Evolutionary conservation across 805 yeast genomes (phyloP), one percentile per base, ranked within the genome.

Genomic region (Candida gorgasii): DNA sequence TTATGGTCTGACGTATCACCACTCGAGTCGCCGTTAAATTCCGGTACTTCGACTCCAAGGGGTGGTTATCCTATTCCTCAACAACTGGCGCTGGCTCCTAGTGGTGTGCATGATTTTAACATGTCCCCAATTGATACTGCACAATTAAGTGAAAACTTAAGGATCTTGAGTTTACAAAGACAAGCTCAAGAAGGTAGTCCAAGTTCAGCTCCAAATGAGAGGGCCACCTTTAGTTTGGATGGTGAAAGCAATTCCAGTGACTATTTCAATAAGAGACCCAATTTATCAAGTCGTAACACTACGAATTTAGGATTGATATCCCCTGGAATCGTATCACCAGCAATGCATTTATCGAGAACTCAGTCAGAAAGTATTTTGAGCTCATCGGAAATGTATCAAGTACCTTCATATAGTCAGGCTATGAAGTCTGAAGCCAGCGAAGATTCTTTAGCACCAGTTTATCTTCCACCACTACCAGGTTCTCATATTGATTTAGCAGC

Each of bases 401-500:
- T 92, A 5, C 98, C 98, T 0, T 81, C 96, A 0, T 92, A 92
- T 62, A 76, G 75, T 6, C 82, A 86, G 23, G 97, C 98, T 0
- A 63, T 89, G 60, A 78, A 76, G 53, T 62, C 78, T 2, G 59
- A 58, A 8, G 40, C 40, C 3, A 62, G 73, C 8, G 75, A 68
- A 3, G 75, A 69, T 15, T 79, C 76, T 40, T 63, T 84, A 18
- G 82, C 96, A 1, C 97, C 97, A 0, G 75, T 77, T 2, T 89
- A 89, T 59, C 73, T 68, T 47, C 82, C 80, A 5, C 78, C 79
- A 3, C 51, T 63, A 12, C 71, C 70, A 3, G 73, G 72, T 1
- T 69, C 78, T 2, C 52, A 58, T 39, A 58, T 68, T 20, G 61
- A 65, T 42, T 45, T 67, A 14, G 50, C 48, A 4, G 72, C 67